These are phyloP conservation scores for Pseudogymnoascus sp. DNA, from an alignment of 2,329 filamentous ascomycete species.

Conservation along the genomic window DNA sequence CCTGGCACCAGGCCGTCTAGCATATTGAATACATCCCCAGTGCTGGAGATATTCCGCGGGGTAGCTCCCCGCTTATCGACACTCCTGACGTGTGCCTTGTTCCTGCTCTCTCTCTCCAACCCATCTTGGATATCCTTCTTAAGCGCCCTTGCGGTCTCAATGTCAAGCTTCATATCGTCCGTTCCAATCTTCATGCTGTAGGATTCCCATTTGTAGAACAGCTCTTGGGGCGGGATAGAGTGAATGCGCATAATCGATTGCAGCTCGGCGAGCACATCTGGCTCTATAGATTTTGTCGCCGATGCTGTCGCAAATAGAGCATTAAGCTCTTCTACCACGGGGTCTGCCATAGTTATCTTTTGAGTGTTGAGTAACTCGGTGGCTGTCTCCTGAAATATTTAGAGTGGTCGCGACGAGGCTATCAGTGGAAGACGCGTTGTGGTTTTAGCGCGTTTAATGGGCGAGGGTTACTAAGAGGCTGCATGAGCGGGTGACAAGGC, in stretches of 20 bases:
- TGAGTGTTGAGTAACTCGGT: background rate
- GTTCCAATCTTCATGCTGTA: conserved; percentile 92
- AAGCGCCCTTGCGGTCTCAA: conserved; percentile 66
- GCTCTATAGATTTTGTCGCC: conserved; percentile 43
- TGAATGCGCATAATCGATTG: conserved; percentile 81
- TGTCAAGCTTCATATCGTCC: conserved; percentile 64
- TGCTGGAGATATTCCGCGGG: conserved; percentile 48
- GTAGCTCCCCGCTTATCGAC: conserved; percentile 59
- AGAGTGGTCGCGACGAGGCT: conserved; percentile 10
- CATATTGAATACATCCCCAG: conserved; percentile 76
- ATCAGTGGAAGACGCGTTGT: conserved; percentile 3
- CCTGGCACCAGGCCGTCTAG: conserved; percentile 62
- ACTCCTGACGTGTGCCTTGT: conserved; percentile 55
- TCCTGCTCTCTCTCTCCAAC: conserved; percentile 68
- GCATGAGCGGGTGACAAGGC: background rate
- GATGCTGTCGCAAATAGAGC: conserved; percentile 23
- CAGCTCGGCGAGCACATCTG: conserved; percentile 74
- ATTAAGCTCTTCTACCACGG: conserved; percentile 20
- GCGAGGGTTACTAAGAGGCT: background rate
- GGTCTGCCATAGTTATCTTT: conserved; percentile 18
- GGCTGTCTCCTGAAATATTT: conserved; percentile 4
- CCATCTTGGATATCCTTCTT: conserved; percentile 82
- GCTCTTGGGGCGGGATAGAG: conserved; percentile 70
- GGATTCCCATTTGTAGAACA: conserved; percentile 98
- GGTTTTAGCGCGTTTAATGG: conserved; percentile 3